Evolutionary conservation across 768 basidiomycete species (phyloP).

Genomic region (Dictyophora rubrovolvata): DNA sequence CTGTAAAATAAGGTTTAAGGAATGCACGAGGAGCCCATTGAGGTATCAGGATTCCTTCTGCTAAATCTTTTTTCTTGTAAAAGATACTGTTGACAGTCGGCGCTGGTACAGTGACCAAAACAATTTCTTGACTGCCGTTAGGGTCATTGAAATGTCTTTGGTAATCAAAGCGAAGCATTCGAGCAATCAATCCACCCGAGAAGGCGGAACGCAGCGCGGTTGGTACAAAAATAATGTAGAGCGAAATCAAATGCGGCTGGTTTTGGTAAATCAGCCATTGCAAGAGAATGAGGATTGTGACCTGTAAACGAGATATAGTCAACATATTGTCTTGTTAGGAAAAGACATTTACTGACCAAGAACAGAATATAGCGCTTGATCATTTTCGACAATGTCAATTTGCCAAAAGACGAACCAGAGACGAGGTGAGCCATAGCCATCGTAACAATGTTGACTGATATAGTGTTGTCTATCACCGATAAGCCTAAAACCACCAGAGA

Average conservation of each 20-base stretch:
- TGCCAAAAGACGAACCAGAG: background rate
- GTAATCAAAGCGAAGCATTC: background rate
- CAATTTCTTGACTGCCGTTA: background rate
- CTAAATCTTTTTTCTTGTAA: background rate
- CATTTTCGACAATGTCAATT: background rate
- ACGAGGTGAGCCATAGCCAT: background rate
- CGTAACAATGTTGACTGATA: background rate
- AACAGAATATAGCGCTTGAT: background rate
- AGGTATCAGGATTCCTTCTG: background rate
- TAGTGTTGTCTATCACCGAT: background rate
- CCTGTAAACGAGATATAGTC: background rate
- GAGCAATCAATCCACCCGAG: background rate
- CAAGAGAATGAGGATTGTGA: background rate
- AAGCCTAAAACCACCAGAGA: no score
- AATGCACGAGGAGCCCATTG: background rate
- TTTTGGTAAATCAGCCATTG: no score
- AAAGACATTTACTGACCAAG: background rate
- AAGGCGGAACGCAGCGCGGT: background rate
- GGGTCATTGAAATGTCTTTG: background rate
- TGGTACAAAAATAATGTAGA: background rate
- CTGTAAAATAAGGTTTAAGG: background rate
- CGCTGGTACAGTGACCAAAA: background rate
- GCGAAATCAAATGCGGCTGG: background rate
- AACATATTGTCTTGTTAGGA: background rate
- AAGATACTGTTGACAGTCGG: background rate